Evolutionary conservation across 1,284 basidiomycete genomes (phyloP).

Genomic region (Ceratobasidium sp.): DNA sequence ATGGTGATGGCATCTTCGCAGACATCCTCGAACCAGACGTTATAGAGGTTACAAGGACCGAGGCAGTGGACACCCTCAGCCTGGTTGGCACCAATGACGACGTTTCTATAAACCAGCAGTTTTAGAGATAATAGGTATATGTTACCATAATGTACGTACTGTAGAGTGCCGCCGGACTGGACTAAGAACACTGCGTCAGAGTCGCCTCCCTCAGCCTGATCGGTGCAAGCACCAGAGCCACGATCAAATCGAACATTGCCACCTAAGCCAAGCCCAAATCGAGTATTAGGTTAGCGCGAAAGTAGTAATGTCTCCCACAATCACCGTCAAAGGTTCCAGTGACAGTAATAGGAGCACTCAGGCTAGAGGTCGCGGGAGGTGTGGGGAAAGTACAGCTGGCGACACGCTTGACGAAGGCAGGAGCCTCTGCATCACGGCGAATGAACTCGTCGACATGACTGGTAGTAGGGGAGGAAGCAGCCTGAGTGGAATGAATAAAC

Average conservation of each 20-base stretch:
- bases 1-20: slow-evolving; percentile 45
- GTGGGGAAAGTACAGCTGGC: slow-evolving; percentile 27
- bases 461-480: slow-evolving; percentile 26
- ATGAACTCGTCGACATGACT: slow-evolving; percentile 2
- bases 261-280: too few relatives aligned
- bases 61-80: too few relatives aligned
- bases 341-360: slow-evolving; percentile 4
- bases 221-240: slow-evolving; percentile 33
- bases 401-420: slow-evolving; percentile 9
- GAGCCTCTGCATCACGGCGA: not conserved
- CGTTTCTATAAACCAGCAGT: slow-evolving; percentile 49
- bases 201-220: slow-evolving; percentile 28
- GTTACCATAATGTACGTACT: slow-evolving; percentile 3
- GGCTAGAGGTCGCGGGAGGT: not conserved
- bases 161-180: slow-evolving; percentile 56
- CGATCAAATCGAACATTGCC: slow-evolving; percentile 12
- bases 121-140: not conserved
- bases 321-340: slow-evolving; percentile 19
- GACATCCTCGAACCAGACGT: slow-evolving; percentile 47
- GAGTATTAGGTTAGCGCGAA: too few relatives aligned
- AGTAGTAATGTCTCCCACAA: too few relatives aligned
- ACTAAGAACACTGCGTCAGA: slow-evolving; percentile 38
- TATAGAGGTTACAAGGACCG: slow-evolving; percentile 57
- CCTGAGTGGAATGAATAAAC: too few relatives aligned
- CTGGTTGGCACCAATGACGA: slow-evolving; percentile 58